Evolutionary conservation across 2,329 filamentous ascomycete genomes (phyloP), one percentile per base, ranked within the genome.

Genomic region (Aspergillus aculeatus): DNA sequence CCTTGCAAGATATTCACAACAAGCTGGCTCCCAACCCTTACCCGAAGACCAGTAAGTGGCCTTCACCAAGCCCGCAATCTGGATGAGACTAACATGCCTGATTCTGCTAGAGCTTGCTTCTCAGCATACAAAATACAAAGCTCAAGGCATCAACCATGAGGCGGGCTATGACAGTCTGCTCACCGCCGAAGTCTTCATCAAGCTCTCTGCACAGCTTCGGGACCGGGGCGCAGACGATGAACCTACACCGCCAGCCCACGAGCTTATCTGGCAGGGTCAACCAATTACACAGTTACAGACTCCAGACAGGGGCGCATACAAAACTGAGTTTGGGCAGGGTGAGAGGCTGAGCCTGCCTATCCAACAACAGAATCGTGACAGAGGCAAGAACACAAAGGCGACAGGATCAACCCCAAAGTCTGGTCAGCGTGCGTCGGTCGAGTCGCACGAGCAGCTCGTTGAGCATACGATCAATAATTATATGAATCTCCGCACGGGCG

Each of bases 151-250:
- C 23, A 59, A 63, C 12, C 86, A 88, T 59, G 86, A 88, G 73
- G 86, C 86, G 16, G 86, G 86, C 7, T 88, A 84, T 63, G 86
- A 88, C 69, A 86, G 84, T 70, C 79, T 84, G 61, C 75, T 87
- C 23, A 86, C 86, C 0, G 86, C 85, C 2, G 81, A 82, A 57
- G 77, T 86, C 26, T 83, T 86, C 64, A 78, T 87, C 54, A 80
- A 81, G 56, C 75, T 88, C 3, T 81, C 83, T 9, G 76, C 81
- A 1, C 82, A 83, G 64, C 73, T 86, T 4, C 78, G 80, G 60
- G 71, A 72, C 10, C 75, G 76, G 61, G 72, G 72, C 6, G 38
- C 51, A 41, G 60, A 58, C 11, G 56, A 48, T 38, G 21, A 35
- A n/a, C 32, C 38, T 44, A 19, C 16, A 19, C 38, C 53, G 9